Base-by-base conservation (phyloP, 108 stramenopile genomes). In the Schizochytrium sp. region DNA sequence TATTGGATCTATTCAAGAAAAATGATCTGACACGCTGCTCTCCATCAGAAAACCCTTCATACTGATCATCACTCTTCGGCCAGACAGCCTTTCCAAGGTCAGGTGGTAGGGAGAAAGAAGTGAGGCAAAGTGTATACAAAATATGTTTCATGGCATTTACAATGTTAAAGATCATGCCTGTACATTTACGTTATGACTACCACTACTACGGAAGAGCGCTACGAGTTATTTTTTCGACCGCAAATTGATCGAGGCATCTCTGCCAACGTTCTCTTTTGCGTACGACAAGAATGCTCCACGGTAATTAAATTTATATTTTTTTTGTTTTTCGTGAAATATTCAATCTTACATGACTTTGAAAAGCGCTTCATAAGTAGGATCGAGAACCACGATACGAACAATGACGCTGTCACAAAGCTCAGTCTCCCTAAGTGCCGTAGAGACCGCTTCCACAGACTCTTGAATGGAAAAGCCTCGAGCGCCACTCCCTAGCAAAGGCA, bases 1-100 rank as follows among this genome's bases (percentile, higher is more conserved):
- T 7, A 69, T 69, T 15, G 64, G 64, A 8, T 69, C 64, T 15
- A 69, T 69, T 15, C 64, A 69, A 44, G 64, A 69, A 38, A 69
- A 69, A 44, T 69, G 59, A 60, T 1, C 59, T n/a, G 28, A 28
- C 59, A n/a, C 1, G 59, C 59, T n/a, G 17, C 59, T 60, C 59
- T 2, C 28, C 59, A 60, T 38, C 40, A 44, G 64, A 12, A 44
- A 38, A 44, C 40, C 12, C 64, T 44, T 69, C 13, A 58, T 58
- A 17, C 10, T 58, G 57, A 17, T 15, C 57, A 17, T 10, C 57
- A 28, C 28, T 28, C 28, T 28, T 28, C 28, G 28, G 28, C 28
- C 28, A 28, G 28, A 28, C 28, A 28, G 28, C 28, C 28, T 28
- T 28, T 28, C 28, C 28, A 28, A 28, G 28, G 28, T 28, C 28